These are phyloP conservation scores for Phaseolus lunatus DNA, from an alignment of 306 rosid genomes.

Conservation along the genomic window DNA sequence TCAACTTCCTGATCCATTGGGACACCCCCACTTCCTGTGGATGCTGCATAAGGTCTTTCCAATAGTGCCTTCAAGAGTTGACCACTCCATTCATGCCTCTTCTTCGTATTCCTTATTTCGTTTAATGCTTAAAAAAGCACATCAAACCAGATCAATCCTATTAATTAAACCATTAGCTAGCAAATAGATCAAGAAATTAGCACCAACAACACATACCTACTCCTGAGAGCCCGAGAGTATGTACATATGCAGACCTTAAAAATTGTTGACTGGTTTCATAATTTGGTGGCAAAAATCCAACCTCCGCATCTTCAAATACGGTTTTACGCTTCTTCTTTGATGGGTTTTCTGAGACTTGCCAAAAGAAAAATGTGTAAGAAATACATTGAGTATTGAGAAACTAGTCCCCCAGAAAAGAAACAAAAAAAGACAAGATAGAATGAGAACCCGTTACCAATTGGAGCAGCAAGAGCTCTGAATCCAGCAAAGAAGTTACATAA, in stretches of 20 bases:
- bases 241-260: conserved; percentile 16
- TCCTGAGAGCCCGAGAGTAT: conserved; percentile 32
- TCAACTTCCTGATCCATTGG: conserved; percentile 28
- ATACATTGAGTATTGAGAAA: neutral
- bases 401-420: neutral
- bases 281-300: conserved; percentile 43
- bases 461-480: no score
- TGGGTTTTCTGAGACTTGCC: conserved; percentile 19
- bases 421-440: no score
- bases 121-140: conserved; percentile 20
- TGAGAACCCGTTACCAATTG: no score
- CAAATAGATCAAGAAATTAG: neutral
- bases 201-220: conserved; percentile 33
- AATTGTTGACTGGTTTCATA: conserved; percentile 39
- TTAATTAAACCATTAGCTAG: neutral
- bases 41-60: neutral
- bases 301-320: neutral
- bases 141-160: neutral
- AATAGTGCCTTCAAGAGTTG: conserved; percentile 53
- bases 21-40: conserved; percentile 13
- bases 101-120: conserved; percentile 26
- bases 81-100: conserved; percentile 52
- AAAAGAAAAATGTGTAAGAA: neutral
- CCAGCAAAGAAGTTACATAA: neutral
- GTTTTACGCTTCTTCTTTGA: neutral